phyloP scores from a whole-genome alignment of 495 filamentous ascomycete species.

The Daldinia grandis region DNA sequence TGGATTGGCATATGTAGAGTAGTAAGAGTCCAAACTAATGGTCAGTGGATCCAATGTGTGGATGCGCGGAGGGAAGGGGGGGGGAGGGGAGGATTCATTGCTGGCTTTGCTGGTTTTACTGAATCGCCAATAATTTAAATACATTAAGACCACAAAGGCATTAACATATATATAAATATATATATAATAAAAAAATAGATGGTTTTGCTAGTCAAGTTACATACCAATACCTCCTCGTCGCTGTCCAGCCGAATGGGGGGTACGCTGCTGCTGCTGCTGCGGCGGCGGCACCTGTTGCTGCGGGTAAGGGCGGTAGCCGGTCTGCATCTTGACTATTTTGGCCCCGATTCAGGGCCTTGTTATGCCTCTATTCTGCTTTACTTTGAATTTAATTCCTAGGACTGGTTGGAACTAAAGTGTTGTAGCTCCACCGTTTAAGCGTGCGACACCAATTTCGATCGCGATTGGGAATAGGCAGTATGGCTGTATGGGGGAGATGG shows the following conservation, averaged over 20 bases:
- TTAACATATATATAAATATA: too few species aligned
- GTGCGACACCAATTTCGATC: constrained; percentile 40
- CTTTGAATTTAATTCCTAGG: constrained; percentile 13
- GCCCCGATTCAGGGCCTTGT: background rate
- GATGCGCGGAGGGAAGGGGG: constrained; percentile 11
- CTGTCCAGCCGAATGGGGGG: constrained; percentile 52
- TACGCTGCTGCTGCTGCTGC: constrained; percentile 41
- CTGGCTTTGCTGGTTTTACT: background rate
- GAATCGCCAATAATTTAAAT: constrained; percentile 26
- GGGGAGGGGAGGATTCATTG: background rate
- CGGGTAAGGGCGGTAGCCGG: constrained; percentile 57
- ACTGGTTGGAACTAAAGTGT: constrained; percentile 21
- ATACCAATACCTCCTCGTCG: constrained; percentile 60
- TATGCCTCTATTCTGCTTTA: background rate
- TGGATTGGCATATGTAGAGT: constrained; percentile 2
- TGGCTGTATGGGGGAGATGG: constrained; percentile 21
- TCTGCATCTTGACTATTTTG: constrained; percentile 54
- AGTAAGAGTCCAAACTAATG: constrained; percentile 21
- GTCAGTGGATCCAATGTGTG: constrained; percentile 36
- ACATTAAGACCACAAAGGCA: constrained; percentile 5
- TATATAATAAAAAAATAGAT: constrained; percentile 3
- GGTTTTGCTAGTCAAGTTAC: constrained; percentile 37
- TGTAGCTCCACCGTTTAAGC: constrained; percentile 32
- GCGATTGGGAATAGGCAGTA: constrained; percentile 32
- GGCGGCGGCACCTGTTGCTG: constrained; percentile 51